Evolutionary conservation across 176 grass and related monocot species (phyloP).

Genomic region (Aegilops longissima): DNA sequence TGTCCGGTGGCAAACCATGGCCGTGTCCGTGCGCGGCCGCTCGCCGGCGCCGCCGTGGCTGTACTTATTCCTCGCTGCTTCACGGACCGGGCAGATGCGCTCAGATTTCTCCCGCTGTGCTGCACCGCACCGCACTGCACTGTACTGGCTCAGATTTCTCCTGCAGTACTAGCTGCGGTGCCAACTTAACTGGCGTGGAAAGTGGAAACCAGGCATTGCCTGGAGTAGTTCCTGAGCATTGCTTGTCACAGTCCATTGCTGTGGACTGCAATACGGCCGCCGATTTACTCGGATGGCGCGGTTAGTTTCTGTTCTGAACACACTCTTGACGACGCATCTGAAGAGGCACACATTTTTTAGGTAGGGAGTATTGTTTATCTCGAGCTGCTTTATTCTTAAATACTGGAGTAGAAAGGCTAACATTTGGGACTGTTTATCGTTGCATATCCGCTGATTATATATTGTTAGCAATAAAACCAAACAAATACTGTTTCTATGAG

Average conservation of each 20-base stretch:
- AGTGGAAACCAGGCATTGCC: neutral
- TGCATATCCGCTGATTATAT: slow-evolving; percentile 1
- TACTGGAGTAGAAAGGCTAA: neutral
- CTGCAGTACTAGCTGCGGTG: neutral
- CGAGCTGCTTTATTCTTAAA: neutral
- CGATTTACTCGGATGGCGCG: neutral
- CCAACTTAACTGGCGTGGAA: neutral
- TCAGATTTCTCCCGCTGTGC: neutral
- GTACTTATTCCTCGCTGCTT: neutral
- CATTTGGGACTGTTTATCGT: neutral
- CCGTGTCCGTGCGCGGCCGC: no score
- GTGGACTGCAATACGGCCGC: neutral
- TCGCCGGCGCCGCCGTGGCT: no score
- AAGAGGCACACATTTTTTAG: neutral
- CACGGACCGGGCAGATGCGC: neutral
- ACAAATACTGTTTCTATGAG: no score
- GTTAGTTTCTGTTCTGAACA: neutral
- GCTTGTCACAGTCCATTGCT: neutral
- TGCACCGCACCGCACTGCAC: neutral
- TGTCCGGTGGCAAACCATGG: no score
- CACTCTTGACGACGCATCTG: neutral
- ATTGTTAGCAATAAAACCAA: no score
- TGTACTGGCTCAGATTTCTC: no score
- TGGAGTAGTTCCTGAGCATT: neutral
- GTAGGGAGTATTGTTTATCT: no score